phyloP scores from a whole-genome alignment of 129 eudicot species.

The Flaveria bidentis region DNA sequence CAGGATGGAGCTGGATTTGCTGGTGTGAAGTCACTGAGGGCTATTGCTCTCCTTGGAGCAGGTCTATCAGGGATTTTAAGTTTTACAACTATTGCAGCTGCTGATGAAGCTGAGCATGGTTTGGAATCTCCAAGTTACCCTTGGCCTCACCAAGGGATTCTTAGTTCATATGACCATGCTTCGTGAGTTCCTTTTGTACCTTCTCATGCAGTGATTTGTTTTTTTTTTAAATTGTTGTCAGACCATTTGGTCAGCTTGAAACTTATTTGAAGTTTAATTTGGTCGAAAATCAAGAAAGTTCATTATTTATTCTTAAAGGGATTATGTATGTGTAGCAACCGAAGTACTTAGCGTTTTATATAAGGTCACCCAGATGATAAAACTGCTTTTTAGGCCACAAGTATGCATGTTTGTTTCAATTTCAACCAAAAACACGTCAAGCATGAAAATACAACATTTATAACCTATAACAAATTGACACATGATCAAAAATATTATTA shows the following conservation, averaged over 20 bases:
- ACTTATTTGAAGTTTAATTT: slow-evolving; percentile 15
- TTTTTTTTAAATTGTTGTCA: not conserved
- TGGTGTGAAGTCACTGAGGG: slow-evolving; percentile 66
- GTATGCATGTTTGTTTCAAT: not conserved
- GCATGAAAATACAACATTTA: not conserved
- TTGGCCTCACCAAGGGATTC: slow-evolving; percentile 97
- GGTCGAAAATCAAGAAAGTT: slow-evolving; percentile 12
- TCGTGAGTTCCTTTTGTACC: slow-evolving; percentile 57
- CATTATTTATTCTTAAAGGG: not conserved
- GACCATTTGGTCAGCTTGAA: slow-evolving; percentile 20
- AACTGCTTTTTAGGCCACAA: not conserved
- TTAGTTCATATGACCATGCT: slow-evolving; percentile 90
- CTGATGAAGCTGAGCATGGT: slow-evolving; percentile 97
- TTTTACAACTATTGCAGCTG: slow-evolving; percentile 71
- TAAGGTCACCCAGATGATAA: not conserved
- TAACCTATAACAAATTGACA: not conserved
- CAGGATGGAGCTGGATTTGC: slow-evolving; percentile 64
- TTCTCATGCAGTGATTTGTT: slow-evolving; percentile 9
- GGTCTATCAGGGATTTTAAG: slow-evolving; percentile 79
- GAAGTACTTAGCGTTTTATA: not conserved
- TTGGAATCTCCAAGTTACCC: slow-evolving; percentile 78
- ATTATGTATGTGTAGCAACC: not conserved
- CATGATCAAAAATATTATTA: not conserved
- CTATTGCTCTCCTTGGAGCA: slow-evolving; percentile 83
- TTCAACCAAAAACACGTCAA: not conserved